Base-by-base conservation (phyloP, 2,329 filamentous ascomycete genomes). In the Aspergillus quadrilineatus region DNA sequence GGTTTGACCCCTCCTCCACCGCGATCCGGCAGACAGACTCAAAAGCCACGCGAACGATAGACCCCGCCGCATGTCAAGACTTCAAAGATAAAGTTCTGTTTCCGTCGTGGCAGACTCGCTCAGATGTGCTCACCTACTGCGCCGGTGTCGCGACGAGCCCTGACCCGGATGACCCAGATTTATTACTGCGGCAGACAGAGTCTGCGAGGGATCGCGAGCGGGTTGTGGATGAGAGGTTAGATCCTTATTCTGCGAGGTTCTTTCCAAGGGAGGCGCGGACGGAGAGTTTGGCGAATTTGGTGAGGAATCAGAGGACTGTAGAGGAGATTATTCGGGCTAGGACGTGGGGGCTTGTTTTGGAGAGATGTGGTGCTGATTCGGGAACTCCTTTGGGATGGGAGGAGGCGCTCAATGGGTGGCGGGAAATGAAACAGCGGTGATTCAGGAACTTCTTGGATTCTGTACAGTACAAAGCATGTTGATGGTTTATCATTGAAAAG, bases 51-150 rank as follows among this genome's bases (percentile, higher is more conserved):
- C 78, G 76, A 36, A 77, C 80, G 39, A 85, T 94, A 57, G 82
- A 88, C 10, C 65, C 82, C 0, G 64, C 76, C 2, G 79, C 88
- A 29, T 97, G 93, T 69, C 77, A 80, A 41, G 69, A 70, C 0
- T 97, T 97, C 74, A 90, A 90, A 63, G 79, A 90, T 10, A 79
- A 84, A 26, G 85, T 95, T 1, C 77, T 99, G 2, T 96, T 97
- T 65, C 90, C 92, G 0, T 89, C 89, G 28, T 99, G 94, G 94
- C 87, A 93, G 66, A 81, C 84, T 4, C 84, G 94, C 37, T 87
- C 88, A 14, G 88, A 95, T 68, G 88, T 97, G 1, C 78, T 97
- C 53, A 89, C 86, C 64, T 99, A 97, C 74, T 99, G 94, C 75
- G 87, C 90, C 2, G 82, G 88, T 36, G 92, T 99, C 0, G 93